Evolutionary conservation across 139 green algal genomes (phyloP).

Genomic region (Chlorella sp.): DNA sequence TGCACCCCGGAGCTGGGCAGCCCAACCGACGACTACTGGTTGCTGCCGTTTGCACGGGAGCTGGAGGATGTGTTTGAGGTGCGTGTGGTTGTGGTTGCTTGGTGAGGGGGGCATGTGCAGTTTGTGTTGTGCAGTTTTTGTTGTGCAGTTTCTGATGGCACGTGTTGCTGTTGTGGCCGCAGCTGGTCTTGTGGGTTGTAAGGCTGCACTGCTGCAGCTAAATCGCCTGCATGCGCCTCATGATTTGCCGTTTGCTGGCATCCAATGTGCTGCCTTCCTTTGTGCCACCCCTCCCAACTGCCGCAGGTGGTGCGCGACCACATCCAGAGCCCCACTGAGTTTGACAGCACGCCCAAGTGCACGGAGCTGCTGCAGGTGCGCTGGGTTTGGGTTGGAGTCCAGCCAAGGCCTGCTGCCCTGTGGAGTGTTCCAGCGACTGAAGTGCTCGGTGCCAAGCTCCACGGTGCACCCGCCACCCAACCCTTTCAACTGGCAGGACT

Average conservation of each 20-base stretch:
- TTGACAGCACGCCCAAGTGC: constrained; percentile 69
- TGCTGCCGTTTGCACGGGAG: constrained; percentile 66
- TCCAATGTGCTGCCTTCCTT: not conserved
- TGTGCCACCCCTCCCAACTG: not conserved
- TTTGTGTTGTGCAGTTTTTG: no score
- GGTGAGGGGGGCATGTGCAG: no score
- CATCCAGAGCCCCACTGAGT: constrained; percentile 72
- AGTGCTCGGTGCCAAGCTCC: no score
- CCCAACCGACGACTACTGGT: constrained; percentile 61
- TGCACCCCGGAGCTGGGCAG: constrained; percentile 54
- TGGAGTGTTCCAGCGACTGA: not conserved
- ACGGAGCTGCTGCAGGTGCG: constrained; percentile 4
- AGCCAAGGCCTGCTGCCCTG: no score
- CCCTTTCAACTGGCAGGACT: not conserved
- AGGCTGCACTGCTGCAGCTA: no score
- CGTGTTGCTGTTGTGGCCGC: no score
- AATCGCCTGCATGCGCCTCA: not conserved
- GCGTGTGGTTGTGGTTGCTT: not conserved
- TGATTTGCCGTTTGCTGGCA: not conserved
- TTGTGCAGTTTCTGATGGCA: no score
- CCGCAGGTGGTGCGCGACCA: constrained; percentile 26
- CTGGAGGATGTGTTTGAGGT: constrained; percentile 52
- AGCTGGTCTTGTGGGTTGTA: no score
- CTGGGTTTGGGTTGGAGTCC: no score
- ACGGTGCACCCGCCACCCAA: not conserved